Conservation (phyloP, 202 grass and related monocot species). For the Digitaria exilis region DNA sequence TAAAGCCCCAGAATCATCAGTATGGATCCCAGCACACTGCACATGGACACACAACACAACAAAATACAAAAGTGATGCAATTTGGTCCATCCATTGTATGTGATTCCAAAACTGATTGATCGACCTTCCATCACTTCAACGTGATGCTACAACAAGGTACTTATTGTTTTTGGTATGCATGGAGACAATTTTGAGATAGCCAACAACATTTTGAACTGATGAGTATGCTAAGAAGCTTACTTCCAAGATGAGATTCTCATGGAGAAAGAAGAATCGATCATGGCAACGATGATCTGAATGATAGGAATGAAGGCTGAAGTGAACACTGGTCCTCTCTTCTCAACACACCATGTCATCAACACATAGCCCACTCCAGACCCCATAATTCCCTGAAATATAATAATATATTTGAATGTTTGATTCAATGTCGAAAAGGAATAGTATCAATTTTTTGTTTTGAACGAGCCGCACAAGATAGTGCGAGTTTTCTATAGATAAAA, state of each 20-base stretch:
- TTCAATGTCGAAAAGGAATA: no score
- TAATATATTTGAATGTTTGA: no score
- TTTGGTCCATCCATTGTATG: conserved; percentile 43
- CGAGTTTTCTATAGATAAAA: no score
- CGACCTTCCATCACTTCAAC: background rate
- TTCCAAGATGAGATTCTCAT: conserved; percentile 78
- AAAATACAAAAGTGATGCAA: conserved; percentile 27
- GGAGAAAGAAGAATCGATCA: conserved; percentile 78
- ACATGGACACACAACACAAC: conserved; percentile 48
- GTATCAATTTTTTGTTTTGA: no score
- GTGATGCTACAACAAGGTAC: conserved; percentile 12
- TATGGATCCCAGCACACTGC: conserved; percentile 65
- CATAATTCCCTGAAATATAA: conserved; percentile 58
- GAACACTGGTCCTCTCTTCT: conserved; percentile 83
- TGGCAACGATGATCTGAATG: conserved; percentile 74
- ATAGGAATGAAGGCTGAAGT: conserved; percentile 78
- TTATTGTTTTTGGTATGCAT: background rate
- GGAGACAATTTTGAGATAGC: background rate
- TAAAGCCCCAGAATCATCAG: conserved; percentile 71
- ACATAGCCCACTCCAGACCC: conserved; percentile 82
- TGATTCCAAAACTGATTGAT: background rate
- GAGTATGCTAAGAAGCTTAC: conserved; percentile 39
- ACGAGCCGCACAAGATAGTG: no score
- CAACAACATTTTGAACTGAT: background rate
- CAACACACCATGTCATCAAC: conserved; percentile 88